These are phyloP conservation scores for Lichtheimia corymbifera DNA, from an alignment of 371 early-diverging fungal species.

Conservation along the genomic window DNA sequence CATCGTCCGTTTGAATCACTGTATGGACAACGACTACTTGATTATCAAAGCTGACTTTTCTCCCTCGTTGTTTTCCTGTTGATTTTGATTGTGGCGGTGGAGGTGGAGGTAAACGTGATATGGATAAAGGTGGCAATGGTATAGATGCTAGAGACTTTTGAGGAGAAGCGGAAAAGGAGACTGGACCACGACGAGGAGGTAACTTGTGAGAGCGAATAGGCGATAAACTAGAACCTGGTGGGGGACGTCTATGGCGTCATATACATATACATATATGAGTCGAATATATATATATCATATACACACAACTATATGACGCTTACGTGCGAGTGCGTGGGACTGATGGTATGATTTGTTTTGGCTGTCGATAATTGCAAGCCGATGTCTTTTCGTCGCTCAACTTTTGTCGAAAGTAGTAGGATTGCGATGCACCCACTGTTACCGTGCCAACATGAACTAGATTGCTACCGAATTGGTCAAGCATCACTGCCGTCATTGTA, in stretches of 20 bases:
- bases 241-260: constrained; percentile 19
- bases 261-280: neutral
- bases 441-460: constrained; percentile 5
- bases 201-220: constrained; percentile 26
- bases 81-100: constrained; percentile 2
- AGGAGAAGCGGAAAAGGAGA: constrained; percentile 23
- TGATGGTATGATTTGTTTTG: constrained; percentile 29
- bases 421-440: constrained; percentile 22
- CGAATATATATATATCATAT: neutral
- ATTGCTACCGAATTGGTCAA: neutral
- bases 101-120: neutral
- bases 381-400: constrained; percentile 13
- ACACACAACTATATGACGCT: neutral
- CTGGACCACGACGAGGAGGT: constrained; percentile 14
- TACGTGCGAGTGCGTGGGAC: constrained; percentile 27
- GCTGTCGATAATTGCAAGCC: constrained; percentile 7
- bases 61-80: neutral
- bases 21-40: constrained; percentile 31
- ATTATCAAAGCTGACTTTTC: constrained; percentile 32
- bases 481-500: neutral
- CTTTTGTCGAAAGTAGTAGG: constrained; percentile 28
- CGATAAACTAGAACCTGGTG: constrained; percentile 26
- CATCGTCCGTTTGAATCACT: constrained; percentile 16
- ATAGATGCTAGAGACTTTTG: constrained; percentile 17
- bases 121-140: constrained; percentile 21